Evolutionary conservation across 169 alveolate genomes (phyloP).

Genomic region (Ichthyophthirius multifiliis): DNA sequence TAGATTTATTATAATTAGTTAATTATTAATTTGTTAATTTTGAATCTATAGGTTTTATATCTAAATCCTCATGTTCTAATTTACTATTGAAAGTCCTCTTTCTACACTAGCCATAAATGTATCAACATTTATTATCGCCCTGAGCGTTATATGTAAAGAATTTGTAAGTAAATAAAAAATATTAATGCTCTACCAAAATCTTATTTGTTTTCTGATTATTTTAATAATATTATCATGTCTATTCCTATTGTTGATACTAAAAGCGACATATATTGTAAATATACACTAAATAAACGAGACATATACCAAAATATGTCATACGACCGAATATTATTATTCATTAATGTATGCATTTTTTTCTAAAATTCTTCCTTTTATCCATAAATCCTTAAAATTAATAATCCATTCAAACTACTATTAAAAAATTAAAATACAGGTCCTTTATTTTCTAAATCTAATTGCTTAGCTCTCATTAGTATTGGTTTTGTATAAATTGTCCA

Average conservation of each 20-base stretch:
- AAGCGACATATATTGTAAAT: slow-evolving; percentile 6
- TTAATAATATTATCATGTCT: not conserved
- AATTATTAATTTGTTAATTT: not conserved
- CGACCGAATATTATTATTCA: slow-evolving; percentile 3
- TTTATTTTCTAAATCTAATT: slow-evolving; percentile 27
- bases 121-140: not conserved
- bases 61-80: not conserved
- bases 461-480: slow-evolving; percentile 4
- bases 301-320: slow-evolving; percentile 2
- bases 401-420: not conserved
- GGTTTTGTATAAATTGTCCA: not conserved
- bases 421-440: slow-evolving; percentile 31
- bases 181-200: not conserved
- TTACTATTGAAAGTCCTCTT: not conserved
- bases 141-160: not conserved
- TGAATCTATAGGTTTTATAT: not conserved
- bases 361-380: not conserved
- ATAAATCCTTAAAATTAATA: not conserved
- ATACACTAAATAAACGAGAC: slow-evolving; percentile 15
- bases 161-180: not conserved
- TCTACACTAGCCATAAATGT: not conserved
- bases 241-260: not conserved
- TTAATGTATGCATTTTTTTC: not conserved
- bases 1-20: not conserved
- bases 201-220: not conserved